These are phyloP conservation scores for Trichoderma sp. DNA, from an alignment of 2,329 filamentous ascomycete genomes.

Conservation along the genomic window DNA sequence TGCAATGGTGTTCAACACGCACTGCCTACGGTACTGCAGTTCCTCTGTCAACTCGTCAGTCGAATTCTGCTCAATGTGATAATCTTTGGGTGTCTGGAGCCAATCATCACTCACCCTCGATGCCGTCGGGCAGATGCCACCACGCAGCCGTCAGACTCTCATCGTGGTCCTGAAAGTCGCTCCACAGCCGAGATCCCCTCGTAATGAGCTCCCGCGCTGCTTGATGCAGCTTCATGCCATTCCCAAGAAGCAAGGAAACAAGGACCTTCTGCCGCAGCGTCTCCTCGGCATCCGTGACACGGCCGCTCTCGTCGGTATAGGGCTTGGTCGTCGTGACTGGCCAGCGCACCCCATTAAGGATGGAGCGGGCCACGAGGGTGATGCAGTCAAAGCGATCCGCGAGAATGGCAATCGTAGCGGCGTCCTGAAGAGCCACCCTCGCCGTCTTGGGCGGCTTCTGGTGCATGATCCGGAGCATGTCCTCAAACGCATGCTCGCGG, in stretches of 20 bases:
- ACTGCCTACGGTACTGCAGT: slow-evolving; percentile 65
- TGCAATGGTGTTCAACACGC: slow-evolving; percentile 68
- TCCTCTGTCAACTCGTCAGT: slow-evolving; percentile 53
- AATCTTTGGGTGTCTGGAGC: not conserved
- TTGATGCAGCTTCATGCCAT: slow-evolving; percentile 60
- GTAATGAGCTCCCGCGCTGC: slow-evolving; percentile 68
- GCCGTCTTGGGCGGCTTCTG: slow-evolving; percentile 47
- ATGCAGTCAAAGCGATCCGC: slow-evolving; percentile 74
- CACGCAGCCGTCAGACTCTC: slow-evolving; percentile 53
- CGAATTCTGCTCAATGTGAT: not conserved
- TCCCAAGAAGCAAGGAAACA: slow-evolving; percentile 65
- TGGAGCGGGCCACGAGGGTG: slow-evolving; percentile 54
- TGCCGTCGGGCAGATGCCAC: slow-evolving; percentile 70
- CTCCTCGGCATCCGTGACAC: slow-evolving; percentile 59
- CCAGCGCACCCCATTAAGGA: slow-evolving; percentile 57
- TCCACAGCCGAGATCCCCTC: slow-evolving; percentile 65
- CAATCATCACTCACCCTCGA: slow-evolving; percentile 58
- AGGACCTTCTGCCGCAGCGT: slow-evolving; percentile 69
- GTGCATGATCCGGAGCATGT: slow-evolving; percentile 69
- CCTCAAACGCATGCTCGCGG: slow-evolving; percentile 64
- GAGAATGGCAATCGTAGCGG: slow-evolving; percentile 68
- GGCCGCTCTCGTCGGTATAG: slow-evolving; percentile 43
- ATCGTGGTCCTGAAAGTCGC: slow-evolving; percentile 40
- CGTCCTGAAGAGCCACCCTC: slow-evolving; percentile 58
- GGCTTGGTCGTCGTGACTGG: slow-evolving; percentile 49